Evolutionary conservation across 495 filamentous ascomycete species (phyloP).

Genomic region (Aspergillus asperescens): DNA sequence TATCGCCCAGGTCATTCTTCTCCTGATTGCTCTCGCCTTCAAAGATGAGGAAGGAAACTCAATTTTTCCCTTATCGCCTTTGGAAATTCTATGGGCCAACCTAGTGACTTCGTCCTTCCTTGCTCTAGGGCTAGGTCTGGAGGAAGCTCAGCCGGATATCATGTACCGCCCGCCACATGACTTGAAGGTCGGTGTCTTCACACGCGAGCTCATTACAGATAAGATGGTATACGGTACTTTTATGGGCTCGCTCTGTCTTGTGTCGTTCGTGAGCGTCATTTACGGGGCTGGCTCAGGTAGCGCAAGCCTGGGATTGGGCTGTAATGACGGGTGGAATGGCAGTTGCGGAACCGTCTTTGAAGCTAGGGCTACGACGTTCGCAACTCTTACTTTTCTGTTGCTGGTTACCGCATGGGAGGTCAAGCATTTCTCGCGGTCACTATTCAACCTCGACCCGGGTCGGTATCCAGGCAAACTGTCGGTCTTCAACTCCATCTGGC

Average conservation of each 20-base stretch:
- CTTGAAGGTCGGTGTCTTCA: constrained; percentile 63
- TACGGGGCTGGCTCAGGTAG: constrained; percentile 57
- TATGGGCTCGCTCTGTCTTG: constrained; percentile 62
- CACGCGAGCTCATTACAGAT: constrained; percentile 61
- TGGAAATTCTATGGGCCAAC: constrained; percentile 76
- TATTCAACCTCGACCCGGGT: constrained; percentile 62
- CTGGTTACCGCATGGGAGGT: constrained; percentile 73
- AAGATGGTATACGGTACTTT: constrained; percentile 69
- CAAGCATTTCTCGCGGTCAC: constrained; percentile 61
- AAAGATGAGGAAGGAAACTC: constrained; percentile 58
- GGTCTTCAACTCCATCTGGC: constrained; percentile 60
- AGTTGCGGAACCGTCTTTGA: constrained; percentile 63
- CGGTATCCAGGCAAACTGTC: constrained; percentile 40
- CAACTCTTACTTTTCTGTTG: constrained; percentile 67
- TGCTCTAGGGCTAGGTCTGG: constrained; percentile 68
- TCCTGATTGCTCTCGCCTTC: constrained; percentile 68
- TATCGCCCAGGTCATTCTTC: constrained; percentile 65
- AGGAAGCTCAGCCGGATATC: constrained; percentile 60
- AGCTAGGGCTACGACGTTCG: constrained; percentile 71
- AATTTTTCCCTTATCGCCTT: constrained; percentile 68
- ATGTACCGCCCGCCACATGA: constrained; percentile 69
- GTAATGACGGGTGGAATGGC: constrained; percentile 54
- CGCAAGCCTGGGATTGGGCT: constrained; percentile 56
- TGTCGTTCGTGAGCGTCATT: constrained; percentile 63
- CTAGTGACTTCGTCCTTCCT: constrained; percentile 71